These are phyloP conservation scores for Thermothielavioides terrestris DNA, from an alignment of 495 filamentous ascomycete species.

Conservation along the genomic window DNA sequence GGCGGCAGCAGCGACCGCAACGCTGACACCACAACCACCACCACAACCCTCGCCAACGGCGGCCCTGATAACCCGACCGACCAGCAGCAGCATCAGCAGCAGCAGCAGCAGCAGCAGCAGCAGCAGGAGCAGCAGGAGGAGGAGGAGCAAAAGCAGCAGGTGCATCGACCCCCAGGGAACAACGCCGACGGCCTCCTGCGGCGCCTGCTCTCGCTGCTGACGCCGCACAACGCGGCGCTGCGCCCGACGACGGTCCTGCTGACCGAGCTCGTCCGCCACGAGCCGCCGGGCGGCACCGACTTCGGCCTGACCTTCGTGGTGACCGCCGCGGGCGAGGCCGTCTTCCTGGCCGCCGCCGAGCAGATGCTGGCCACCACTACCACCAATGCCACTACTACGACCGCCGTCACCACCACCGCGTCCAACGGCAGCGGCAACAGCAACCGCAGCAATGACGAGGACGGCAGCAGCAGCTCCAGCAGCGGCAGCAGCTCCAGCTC, in stretches of 20 bases:
- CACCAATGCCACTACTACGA: slow-evolving; percentile 2
- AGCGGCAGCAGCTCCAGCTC: neutral
- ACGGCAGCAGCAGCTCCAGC: neutral
- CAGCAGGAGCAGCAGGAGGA: neutral
- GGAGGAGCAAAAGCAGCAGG: too few species aligned
- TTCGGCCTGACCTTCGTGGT: slow-evolving; percentile 29
- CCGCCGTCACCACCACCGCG: neutral
- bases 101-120: too few species aligned
- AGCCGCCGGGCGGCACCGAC: slow-evolving; percentile 20
- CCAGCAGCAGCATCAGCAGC: too few species aligned
- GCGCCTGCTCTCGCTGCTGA: slow-evolving; percentile 22
- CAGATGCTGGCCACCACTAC: slow-evolving; percentile 27
- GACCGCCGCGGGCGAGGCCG: slow-evolving; percentile 3
- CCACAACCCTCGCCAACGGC: too few species aligned
- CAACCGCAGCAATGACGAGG: neutral
- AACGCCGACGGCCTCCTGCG: slow-evolving; percentile 14
- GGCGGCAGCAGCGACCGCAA: neutral
- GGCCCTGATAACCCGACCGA: too few species aligned
- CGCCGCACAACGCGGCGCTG: slow-evolving; percentile 18
- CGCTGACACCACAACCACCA: too few species aligned
- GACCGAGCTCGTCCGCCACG: slow-evolving; percentile 17
- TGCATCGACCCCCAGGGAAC: too few species aligned
- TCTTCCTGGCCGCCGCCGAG: slow-evolving; percentile 25
- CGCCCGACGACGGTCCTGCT: slow-evolving; percentile 19
- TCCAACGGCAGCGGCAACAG: neutral